These are phyloP conservation scores for Talaromyces sp. DNA, from an alignment of 2,329 filamentous ascomycete genomes.

Conservation along the genomic window DNA sequence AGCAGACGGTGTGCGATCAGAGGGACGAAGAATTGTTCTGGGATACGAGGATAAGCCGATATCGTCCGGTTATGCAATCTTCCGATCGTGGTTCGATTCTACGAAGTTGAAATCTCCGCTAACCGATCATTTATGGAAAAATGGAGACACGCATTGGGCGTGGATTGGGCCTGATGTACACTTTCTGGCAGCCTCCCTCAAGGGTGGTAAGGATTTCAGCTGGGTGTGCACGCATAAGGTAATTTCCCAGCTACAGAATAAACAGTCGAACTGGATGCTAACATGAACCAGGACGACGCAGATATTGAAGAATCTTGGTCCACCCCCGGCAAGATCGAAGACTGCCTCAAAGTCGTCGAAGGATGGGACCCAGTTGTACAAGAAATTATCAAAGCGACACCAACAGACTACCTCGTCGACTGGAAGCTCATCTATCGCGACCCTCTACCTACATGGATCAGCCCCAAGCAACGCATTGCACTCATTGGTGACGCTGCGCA, in stretches of 20 bases:
- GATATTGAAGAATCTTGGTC: conserved; percentile 56
- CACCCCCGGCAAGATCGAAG: conserved; percentile 47
- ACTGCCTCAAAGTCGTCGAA: conserved; percentile 50
- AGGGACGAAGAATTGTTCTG: conserved; percentile 48
- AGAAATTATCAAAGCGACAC: conserved; percentile 33
- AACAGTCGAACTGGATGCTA: not conserved
- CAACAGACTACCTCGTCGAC: conserved; percentile 24
- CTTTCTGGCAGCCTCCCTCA: conserved; percentile 48
- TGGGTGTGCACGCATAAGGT: conserved; percentile 55
- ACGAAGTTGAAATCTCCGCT: conserved; percentile 1
- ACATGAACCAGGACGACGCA: conserved; percentile 41
- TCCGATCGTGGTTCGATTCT: conserved; percentile 19
- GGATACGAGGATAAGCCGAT: conserved; percentile 30
- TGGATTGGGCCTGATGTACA: conserved; percentile 50
- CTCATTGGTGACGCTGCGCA: conserved; percentile 40
- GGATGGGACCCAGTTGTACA: conserved; percentile 9
- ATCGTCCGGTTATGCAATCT: conserved; percentile 24
- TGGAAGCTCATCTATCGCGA: conserved; percentile 28
- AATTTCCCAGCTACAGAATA: not conserved
- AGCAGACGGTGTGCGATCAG: conserved; percentile 54
- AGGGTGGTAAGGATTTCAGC: conserved; percentile 50
- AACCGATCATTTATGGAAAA: conserved; percentile 47
- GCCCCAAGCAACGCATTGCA: conserved; percentile 24
- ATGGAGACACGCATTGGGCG: conserved; percentile 49
- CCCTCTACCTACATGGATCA: conserved; percentile 26